Conservation (phyloP, 176 grass and related monocot genomes). For the Paspalum vaginatum region DNA sequence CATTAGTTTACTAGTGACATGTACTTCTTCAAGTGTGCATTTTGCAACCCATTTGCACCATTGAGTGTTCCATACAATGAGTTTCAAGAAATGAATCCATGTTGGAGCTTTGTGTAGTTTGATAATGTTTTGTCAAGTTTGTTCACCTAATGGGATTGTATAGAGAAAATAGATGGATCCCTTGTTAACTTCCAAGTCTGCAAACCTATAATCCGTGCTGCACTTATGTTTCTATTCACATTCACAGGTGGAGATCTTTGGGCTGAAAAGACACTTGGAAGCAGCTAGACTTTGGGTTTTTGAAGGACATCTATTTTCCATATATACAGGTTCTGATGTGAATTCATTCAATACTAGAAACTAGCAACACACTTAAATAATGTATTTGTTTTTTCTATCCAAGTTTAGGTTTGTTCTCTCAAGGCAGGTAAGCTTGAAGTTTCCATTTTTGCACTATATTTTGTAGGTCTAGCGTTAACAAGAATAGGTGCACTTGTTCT, state of each 20-base stretch:
- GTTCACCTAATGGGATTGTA: background rate
- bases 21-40: background rate
- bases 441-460: background rate
- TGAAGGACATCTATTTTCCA: conserved; percentile 73
- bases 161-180: background rate
- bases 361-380: background rate
- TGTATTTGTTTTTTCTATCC: background rate
- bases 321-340: conserved; percentile 58
- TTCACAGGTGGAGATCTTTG: conserved; percentile 52
- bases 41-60: background rate
- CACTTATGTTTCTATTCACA: conserved; percentile 17
- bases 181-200: background rate
- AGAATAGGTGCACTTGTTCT: background rate
- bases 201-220: background rate
- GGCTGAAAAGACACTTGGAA: conserved; percentile 42
- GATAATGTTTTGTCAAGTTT: conserved; percentile 8
- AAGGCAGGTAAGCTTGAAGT: background rate
- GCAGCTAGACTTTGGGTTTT: conserved; percentile 43
- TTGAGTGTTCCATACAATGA: background rate
- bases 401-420: conserved; percentile 11
- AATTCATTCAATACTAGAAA: conserved; percentile 3
- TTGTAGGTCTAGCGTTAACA: background rate
- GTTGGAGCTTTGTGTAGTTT: background rate
- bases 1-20: background rate
- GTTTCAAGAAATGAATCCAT: background rate